Conservation (phyloP, 306 rosid genomes). For the Cicer yamashitae region DNA sequence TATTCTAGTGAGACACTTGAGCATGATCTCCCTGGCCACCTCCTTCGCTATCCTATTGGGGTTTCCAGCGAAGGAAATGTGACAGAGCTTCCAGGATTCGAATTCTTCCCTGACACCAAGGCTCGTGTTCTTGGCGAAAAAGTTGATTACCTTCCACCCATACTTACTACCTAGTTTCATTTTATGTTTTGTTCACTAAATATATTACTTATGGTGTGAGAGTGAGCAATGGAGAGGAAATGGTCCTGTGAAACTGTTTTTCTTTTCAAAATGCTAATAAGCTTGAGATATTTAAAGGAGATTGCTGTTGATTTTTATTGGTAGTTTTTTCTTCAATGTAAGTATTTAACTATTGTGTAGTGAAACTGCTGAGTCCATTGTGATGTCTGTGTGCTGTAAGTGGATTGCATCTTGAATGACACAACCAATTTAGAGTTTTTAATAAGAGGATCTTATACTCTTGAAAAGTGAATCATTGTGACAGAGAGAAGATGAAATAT, state of each 20-base stretch:
- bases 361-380: no score
- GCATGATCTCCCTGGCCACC: conserved; percentile 68
- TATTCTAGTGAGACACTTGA: conserved; percentile 60
- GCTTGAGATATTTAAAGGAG: conserved; percentile 19
- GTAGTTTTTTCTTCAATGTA: not conserved
- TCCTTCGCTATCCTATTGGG: conserved; percentile 65
- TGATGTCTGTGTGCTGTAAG: no score
- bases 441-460: no score
- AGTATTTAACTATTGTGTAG: no score
- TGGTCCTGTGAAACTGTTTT: not conserved
- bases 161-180: conserved; percentile 66
- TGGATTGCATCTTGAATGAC: no score
- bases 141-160: conserved; percentile 68
- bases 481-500: no score
- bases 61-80: conserved; percentile 55
- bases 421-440: no score
- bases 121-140: conserved; percentile 66
- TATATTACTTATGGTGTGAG: conserved; percentile 3
- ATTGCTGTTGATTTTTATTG: not conserved
- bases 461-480: no score
- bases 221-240: conserved; percentile 15
- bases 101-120: conserved; percentile 72
- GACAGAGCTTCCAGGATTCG: conserved; percentile 58
- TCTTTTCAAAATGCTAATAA: not conserved
- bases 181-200: conserved; percentile 33